A percentile compares a stretch with the other conserved stretches of the same genome.
Conservation (phyloP, 2,329 filamentous ascomycete genomes). For the Nigrospora oryzae region DNA sequence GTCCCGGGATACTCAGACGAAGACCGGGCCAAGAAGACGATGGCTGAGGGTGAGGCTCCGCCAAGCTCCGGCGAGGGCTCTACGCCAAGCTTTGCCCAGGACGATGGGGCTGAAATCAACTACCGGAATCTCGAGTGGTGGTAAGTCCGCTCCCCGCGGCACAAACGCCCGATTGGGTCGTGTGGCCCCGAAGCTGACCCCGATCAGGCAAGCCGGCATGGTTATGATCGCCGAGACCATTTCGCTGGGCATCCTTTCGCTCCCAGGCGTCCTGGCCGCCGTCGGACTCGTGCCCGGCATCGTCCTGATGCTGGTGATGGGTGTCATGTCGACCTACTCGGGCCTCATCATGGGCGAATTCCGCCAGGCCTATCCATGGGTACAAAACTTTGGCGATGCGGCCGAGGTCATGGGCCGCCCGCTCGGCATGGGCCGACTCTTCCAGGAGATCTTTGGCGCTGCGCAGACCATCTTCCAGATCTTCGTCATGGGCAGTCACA, state of each 20-base stretch:
- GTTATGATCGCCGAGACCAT: constrained; percentile 35
- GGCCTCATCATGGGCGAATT: constrained; percentile 55
- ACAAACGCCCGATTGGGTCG: not conserved
- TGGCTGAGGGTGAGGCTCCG: too few species aligned
- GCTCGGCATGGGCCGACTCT: constrained; percentile 39
- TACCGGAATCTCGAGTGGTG: constrained; percentile 29
- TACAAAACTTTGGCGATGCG: constrained; percentile 59
- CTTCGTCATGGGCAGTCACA: constrained; percentile 61
- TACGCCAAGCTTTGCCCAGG: constrained; percentile 5
- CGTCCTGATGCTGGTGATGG: constrained; percentile 57
- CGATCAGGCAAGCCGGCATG: constrained; percentile 32
- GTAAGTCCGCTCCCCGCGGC: constrained; percentile 13
- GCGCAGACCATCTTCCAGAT: constrained; percentile 54
- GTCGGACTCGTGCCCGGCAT: constrained; percentile 67
- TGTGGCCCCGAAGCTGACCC: not conserved
- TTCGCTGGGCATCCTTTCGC: constrained; percentile 54
- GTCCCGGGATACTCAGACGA: too few species aligned
- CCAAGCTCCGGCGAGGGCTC: not conserved
- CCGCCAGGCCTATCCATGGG: constrained; percentile 60
- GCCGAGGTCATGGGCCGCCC: constrained; percentile 44
- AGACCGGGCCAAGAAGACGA: too few species aligned
- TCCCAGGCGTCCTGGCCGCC: constrained; percentile 65
- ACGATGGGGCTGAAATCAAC: constrained; percentile 16
- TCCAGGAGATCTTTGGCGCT: constrained; percentile 50
- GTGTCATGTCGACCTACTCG: constrained; percentile 59